Conservation (phyloP, 768 basidiomycete genomes). For the Exidia glandulosa region DNA sequence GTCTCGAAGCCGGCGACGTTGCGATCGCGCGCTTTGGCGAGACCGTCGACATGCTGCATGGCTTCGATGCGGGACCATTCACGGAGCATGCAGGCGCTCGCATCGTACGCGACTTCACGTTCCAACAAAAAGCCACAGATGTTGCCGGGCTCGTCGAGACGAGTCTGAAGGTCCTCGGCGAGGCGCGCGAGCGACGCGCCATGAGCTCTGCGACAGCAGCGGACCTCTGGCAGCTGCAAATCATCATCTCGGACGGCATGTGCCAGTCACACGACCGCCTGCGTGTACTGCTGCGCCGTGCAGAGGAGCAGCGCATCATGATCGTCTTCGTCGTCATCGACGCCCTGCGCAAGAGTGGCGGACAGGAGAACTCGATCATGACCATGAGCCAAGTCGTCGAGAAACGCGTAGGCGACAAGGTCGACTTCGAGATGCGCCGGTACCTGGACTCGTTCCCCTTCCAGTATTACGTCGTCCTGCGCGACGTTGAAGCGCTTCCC, state of each 20-base stretch:
- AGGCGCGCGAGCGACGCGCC: conserved; percentile 58
- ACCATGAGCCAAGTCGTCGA: conserved; percentile 89
- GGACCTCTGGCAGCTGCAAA: conserved; percentile 94
- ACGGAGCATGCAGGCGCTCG: conserved; percentile 70
- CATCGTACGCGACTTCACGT: conserved; percentile 76
- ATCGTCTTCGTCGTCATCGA: conserved; percentile 95
- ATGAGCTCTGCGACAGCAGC: conserved; percentile 48
- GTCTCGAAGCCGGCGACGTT: conserved; percentile 92
- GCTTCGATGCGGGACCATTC: conserved; percentile 72
- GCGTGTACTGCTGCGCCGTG: conserved; percentile 66
- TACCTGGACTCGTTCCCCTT: conserved; percentile 97
- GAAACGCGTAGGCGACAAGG: conserved; percentile 63
- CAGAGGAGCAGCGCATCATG: conserved; percentile 85
- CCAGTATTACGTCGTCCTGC: conserved; percentile 90
- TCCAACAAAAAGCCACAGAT: conserved; percentile 83
- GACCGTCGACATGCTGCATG: conserved; percentile 76
- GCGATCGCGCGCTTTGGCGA: conserved; percentile 87
- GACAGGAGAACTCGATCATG: conserved; percentile 65
- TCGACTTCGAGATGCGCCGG: conserved; percentile 79
- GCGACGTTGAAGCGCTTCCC: conserved; percentile 83
- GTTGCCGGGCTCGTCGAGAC: conserved; percentile 73
- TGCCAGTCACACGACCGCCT: conserved; percentile 91
- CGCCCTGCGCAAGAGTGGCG: conserved; percentile 6
- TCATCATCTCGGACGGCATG: conserved; percentile 98
- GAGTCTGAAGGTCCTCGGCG: conserved; percentile 61